Conservation (phyloP, 2,329 filamentous ascomycete species). For the Aspergillus fischeri region DNA sequence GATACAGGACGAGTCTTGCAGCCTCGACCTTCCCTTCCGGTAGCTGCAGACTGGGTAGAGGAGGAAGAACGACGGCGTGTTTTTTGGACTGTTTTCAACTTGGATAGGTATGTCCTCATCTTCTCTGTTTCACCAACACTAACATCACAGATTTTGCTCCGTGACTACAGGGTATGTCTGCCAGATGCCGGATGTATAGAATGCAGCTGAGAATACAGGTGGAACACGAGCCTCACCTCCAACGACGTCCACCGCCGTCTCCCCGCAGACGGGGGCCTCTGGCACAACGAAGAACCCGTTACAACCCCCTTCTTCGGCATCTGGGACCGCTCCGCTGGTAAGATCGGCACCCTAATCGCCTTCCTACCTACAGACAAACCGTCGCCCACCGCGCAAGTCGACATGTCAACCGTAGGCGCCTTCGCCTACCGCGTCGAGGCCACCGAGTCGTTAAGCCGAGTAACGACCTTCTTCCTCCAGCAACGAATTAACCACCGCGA, state of each 20-base stretch:
- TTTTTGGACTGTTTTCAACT: slow-evolving; percentile 42
- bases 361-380: slow-evolving; percentile 28
- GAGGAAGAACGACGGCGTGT: slow-evolving; percentile 38
- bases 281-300: slow-evolving; percentile 39
- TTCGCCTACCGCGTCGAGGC: slow-evolving; percentile 49
- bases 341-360: slow-evolving; percentile 39
- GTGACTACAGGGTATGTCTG: slow-evolving; percentile 30
- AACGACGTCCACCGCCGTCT: slow-evolving; percentile 37
- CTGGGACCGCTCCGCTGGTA: slow-evolving; percentile 40
- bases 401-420: slow-evolving; percentile 41
- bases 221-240: slow-evolving; percentile 35
- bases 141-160: slow-evolving; percentile 10
- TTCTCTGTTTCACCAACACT: too few species aligned
- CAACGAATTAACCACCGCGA: slow-evolving; percentile 40
- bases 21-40: neutral
- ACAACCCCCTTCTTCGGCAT: slow-evolving; percentile 45
- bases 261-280: slow-evolving; percentile 41
- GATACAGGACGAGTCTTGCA: slow-evolving; percentile 8
- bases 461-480: slow-evolving; percentile 45
- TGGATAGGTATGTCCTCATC: slow-evolving; percentile 27
- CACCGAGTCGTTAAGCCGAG: slow-evolving; percentile 44
- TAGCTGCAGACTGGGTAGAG: slow-evolving; percentile 29
- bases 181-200: neutral
- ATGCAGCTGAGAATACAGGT: neutral
- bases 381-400: slow-evolving; percentile 22